Conservation (phyloP, 768 basidiomycete species). For the Suillus americanus region DNA sequence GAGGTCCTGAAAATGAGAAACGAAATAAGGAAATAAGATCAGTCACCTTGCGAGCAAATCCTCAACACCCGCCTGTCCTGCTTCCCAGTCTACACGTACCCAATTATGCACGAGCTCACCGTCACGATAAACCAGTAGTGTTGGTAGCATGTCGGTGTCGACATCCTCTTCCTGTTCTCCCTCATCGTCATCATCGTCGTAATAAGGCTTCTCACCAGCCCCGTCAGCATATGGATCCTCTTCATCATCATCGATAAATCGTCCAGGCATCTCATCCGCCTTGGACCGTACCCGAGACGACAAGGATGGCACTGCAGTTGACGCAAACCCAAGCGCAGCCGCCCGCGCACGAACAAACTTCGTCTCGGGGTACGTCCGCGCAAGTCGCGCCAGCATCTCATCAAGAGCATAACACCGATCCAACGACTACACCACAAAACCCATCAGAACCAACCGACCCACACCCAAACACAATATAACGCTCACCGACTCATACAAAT, state of each 20-base stretch:
- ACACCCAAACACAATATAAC: background rate
- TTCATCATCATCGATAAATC: constrained; percentile 36
- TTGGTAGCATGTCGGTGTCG: constrained; percentile 79
- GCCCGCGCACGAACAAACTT: constrained; percentile 87
- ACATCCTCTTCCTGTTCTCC: constrained; percentile 60
- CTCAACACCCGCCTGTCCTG: constrained; percentile 63
- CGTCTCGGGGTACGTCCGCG: constrained; percentile 64
- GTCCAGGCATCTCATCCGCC: background rate
- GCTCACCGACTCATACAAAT: constrained; percentile 79
- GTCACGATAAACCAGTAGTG: constrained; percentile 73
- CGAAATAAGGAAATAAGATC: background rate
- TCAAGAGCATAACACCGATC: constrained; percentile 75
- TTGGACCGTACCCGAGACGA: background rate
- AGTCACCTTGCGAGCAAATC: constrained; percentile 62
- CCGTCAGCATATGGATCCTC: constrained; percentile 50
- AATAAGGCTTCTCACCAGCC: constrained; percentile 27
- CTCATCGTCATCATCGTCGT: constrained; percentile 40
- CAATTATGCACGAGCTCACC: constrained; percentile 87
- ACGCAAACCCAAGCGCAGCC: constrained; percentile 70
- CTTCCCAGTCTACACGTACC: constrained; percentile 89
- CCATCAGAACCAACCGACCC: constrained; percentile 2
- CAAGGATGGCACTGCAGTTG: constrained; percentile 24
- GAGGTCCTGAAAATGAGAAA: background rate
- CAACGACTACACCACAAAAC: constrained; percentile 49
- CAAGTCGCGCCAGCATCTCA: constrained; percentile 63